A percentile compares a stretch with the other conserved stretches of the same genome.
These are phyloP conservation scores for Aspergillus sp. DNA, from an alignment of 2,329 filamentous ascomycete genomes.

Conservation along the genomic window DNA sequence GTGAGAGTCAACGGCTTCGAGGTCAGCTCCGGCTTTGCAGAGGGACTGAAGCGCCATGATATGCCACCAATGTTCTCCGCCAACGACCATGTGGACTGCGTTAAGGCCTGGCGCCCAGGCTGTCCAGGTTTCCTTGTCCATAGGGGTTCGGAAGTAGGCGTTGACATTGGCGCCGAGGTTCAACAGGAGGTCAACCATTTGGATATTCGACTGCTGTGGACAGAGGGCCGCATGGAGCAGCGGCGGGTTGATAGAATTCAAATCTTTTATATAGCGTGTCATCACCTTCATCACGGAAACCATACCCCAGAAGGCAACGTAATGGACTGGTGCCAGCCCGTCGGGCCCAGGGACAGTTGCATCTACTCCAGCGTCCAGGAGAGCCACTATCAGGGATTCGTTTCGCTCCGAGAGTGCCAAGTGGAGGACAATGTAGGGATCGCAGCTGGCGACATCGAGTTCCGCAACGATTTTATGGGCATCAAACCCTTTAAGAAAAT, in stretches of 20 bases:
- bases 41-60: background rate
- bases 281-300: background rate
- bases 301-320: background rate
- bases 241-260: background rate
- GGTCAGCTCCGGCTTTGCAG: background rate
- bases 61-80: slow-evolving; percentile 1
- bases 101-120: background rate
- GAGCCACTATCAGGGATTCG: background rate
- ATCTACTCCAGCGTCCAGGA: background rate
- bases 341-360: background rate
- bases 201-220: background rate
- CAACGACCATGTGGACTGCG: background rate
- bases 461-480: background rate
- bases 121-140: background rate
- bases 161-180: background rate
- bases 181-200: background rate
- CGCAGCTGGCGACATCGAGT: background rate
- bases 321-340: slow-evolving; percentile 1
- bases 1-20: background rate
- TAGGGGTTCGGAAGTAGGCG: background rate
- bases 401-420: background rate
- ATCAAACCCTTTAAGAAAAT: background rate
- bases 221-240: background rate
- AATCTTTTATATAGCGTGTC: background rate
- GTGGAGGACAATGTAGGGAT: background rate